These are phyloP conservation scores for Kurtzmaniella cleridarum DNA, from an alignment of 805 yeast genomes.

Conservation along the genomic window DNA sequence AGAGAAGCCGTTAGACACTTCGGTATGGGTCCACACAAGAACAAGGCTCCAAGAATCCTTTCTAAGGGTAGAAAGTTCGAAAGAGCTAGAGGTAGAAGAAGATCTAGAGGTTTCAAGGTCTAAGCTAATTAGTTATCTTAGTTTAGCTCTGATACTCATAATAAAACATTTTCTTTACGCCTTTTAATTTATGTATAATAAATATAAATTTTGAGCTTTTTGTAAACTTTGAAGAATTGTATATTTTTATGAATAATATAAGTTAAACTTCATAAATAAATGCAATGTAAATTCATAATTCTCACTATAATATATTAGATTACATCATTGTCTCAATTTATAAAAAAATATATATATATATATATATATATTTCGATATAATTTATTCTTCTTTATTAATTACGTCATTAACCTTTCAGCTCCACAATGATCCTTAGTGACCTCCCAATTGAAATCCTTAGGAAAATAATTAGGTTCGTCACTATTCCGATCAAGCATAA, in stretches of 20 bases:
- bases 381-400: background rate
- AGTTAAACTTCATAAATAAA: too few relatives aligned
- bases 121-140: conserved; percentile 38
- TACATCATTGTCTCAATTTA: too few relatives aligned
- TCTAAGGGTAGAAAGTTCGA: conserved; percentile 99
- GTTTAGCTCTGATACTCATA: background rate
- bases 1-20: conserved; percentile 99
- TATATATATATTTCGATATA: background rate
- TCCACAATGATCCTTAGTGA: too few relatives aligned
- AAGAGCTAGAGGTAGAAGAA: conserved; percentile 99
- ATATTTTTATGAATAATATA: too few relatives aligned
- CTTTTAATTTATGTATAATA: conserved; percentile 8
- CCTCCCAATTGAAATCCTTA: too few relatives aligned
- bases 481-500: too few relatives aligned
- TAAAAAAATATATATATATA: background rate
- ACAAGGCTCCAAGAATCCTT: conserved; percentile 97
- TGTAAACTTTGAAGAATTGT: too few relatives aligned
- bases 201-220: conserved; percentile 5
- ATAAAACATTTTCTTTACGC: background rate
- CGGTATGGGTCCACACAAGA: conserved; percentile 99
- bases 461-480: too few relatives aligned
- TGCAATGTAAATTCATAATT: too few relatives aligned
- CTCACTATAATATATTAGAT: too few relatives aligned
- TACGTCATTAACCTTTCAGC: too few relatives aligned
- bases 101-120: conserved; percentile 99